Percentiles rank a stretch among this genome's conserved stretches.
Evolutionary conservation across 768 basidiomycete genomes (phyloP).

Genomic region (Dendrothele bispora): DNA sequence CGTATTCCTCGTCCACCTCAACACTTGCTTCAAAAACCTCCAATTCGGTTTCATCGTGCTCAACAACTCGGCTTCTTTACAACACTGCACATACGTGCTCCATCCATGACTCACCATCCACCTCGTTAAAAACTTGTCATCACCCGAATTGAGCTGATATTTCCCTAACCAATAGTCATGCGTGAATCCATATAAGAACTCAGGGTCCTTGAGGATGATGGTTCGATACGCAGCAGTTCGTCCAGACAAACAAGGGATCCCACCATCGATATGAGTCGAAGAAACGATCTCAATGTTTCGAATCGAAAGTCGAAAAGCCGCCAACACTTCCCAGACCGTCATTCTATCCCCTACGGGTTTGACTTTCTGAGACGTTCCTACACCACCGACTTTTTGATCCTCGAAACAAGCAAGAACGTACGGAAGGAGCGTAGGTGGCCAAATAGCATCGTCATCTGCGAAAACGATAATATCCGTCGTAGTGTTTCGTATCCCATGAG

Average conservation of each 20-base stretch:
- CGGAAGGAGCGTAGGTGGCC: slow-evolving; percentile 89
- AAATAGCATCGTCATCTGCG: slow-evolving; percentile 94
- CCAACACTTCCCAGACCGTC: slow-evolving; percentile 96
- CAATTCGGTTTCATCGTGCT: slow-evolving; percentile 97
- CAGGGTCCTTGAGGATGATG: slow-evolving; percentile 92
- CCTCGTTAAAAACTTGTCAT: slow-evolving; percentile 91
- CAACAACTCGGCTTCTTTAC: slow-evolving; percentile 81
- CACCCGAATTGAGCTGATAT: slow-evolving; percentile 92
- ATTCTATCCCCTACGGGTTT: slow-evolving; percentile 74
- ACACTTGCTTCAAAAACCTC: slow-evolving; percentile 91
- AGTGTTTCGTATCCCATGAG: slow-evolving; percentile 87
- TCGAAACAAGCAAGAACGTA: slow-evolving; percentile 91
- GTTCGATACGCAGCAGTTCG: slow-evolving; percentile 93
- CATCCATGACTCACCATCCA: slow-evolving; percentile 98
- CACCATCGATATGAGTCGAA: slow-evolving; percentile 91
- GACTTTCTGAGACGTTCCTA: slow-evolving; percentile 89
- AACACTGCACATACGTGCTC: slow-evolving; percentile 91
- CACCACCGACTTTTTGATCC: slow-evolving; percentile 91
- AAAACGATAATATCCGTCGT: slow-evolving; percentile 94
- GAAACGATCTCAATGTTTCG: slow-evolving; percentile 91
- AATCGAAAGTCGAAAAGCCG: slow-evolving; percentile 89
- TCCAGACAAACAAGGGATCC: slow-evolving; percentile 88
- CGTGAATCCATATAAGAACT: slow-evolving; percentile 90
- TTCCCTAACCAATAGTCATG: slow-evolving; percentile 93
- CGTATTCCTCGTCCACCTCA: slow-evolving; percentile 93